These are phyloP conservation scores for Curvularia sp. DNA, from an alignment of 2,329 filamentous ascomycete genomes.

Conservation along the genomic window DNA sequence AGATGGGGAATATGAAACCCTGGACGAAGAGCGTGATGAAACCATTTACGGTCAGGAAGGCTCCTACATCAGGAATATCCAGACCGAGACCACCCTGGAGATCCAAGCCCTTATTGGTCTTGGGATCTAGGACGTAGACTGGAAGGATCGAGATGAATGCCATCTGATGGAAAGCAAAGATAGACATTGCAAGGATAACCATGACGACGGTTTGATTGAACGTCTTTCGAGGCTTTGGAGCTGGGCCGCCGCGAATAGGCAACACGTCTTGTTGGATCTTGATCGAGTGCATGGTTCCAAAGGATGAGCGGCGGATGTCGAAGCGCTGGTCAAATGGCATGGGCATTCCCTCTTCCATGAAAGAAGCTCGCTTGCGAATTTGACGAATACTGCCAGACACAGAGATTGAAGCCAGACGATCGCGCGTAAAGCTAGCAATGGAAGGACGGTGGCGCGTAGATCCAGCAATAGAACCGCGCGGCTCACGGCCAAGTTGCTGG, in stretches of 20 bases:
- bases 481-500: conserved; percentile 50
- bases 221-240: conserved; percentile 42
- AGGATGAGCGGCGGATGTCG: conserved; percentile 46
- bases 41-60: conserved; percentile 73
- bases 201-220: conserved; percentile 73
- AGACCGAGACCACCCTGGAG: conserved; percentile 69
- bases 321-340: conserved; percentile 43
- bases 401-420: conserved; percentile 38
- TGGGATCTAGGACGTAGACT: conserved; percentile 86
- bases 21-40: conserved; percentile 76
- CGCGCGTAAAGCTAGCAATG: conserved; percentile 34
- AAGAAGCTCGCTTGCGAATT: conserved; percentile 47
- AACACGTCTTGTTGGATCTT: conserved; percentile 38
- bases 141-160: conserved; percentile 89
- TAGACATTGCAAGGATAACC: conserved; percentile 79
- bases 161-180: conserved; percentile 91
- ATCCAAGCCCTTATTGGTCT: conserved; percentile 45
- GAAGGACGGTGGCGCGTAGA: conserved; percentile 36
- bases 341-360: conserved; percentile 48
- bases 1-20: conserved; percentile 71
- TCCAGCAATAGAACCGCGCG: conserved; percentile 37
- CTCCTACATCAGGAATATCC: conserved; percentile 68
- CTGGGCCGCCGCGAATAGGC: conserved; percentile 25
- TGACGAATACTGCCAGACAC: conserved; percentile 42
- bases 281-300: conserved; percentile 49